These are phyloP conservation scores for Erythrophleum fordii DNA, from an alignment of 306 rosid genomes.

Conservation along the genomic window DNA sequence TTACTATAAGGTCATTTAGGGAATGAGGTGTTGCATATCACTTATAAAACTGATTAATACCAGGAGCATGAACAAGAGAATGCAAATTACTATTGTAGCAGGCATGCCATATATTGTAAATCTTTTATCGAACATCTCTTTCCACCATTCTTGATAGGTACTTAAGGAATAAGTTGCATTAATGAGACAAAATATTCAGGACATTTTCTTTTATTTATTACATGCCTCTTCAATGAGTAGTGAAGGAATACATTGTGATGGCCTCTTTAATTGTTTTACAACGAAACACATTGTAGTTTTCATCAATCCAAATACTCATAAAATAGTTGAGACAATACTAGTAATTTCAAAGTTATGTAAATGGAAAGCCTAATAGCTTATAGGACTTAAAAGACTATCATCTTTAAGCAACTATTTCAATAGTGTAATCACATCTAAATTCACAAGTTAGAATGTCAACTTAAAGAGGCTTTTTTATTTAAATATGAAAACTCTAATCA, in stretches of 20 bases:
- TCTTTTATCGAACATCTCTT: constrained; percentile 84
- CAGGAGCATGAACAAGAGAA: constrained; percentile 96
- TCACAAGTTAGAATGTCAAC: too few species aligned
- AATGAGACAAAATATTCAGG: constrained; percentile 91
- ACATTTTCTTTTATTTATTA: constrained; percentile 75
- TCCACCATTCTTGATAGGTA: constrained; percentile 95
- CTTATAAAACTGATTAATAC: constrained; percentile 99
- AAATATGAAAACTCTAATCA: too few species aligned
- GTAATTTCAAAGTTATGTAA: too few species aligned
- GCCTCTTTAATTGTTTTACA: constrained; percentile 52
- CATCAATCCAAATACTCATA: too few species aligned
- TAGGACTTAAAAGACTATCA: too few species aligned
- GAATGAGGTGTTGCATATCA: constrained; percentile 97
- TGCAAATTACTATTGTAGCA: constrained; percentile 99
- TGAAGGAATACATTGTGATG: constrained; percentile 48
- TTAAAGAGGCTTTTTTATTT: too few species aligned
- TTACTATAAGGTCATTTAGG: constrained; percentile 97
- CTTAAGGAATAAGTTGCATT: constrained; percentile 92
- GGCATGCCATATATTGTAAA: constrained; percentile 87
- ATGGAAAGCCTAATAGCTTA: too few species aligned
- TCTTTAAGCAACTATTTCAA: too few species aligned
- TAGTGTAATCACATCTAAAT: too few species aligned
- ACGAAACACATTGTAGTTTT: too few species aligned
- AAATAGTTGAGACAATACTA: too few species aligned
- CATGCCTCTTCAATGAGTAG: constrained; percentile 51